A percentile compares a stretch with the other conserved stretches of the same genome.
Conservation (phyloP, 805 yeast species). For the Candida easanensis region DNA sequence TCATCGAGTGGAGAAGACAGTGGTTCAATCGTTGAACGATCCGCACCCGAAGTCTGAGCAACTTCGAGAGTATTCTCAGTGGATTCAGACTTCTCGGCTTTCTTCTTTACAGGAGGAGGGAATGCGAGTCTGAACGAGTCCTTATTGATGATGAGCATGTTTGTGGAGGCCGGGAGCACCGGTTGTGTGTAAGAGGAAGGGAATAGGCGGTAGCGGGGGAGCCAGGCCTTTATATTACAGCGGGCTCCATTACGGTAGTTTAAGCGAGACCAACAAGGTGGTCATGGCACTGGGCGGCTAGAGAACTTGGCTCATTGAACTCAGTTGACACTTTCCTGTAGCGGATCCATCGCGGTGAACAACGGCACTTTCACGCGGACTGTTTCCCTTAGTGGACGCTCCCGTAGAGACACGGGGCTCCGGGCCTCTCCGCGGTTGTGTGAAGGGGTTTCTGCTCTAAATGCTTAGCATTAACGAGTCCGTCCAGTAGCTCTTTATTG, state of each 20-base stretch:
- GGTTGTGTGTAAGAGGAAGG: not conserved
- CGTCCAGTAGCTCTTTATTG: too few relatives aligned
- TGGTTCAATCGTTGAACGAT: not conserved
- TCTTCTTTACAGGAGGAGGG: conserved; percentile 6
- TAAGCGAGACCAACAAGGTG: too few relatives aligned
- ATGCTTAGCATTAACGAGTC: conserved; percentile 83
- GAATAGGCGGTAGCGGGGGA: not conserved
- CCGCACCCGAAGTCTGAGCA: conserved; percentile 2
- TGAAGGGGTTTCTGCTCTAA: conserved; percentile 77
- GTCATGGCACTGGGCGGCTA: too few relatives aligned
- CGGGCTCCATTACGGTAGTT: too few relatives aligned
- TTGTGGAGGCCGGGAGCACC: too few relatives aligned
- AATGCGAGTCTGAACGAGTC: conserved; percentile 6
- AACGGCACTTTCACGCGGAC: conserved; percentile 13
- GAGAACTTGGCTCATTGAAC: too few relatives aligned
- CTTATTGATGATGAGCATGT: conserved; percentile 5
- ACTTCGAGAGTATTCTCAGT: conserved; percentile 10
- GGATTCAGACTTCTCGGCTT: not conserved
- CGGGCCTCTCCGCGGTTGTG: conserved; percentile 82
- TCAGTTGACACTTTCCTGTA: conserved; percentile 3
- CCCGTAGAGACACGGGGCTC: conserved; percentile 26
- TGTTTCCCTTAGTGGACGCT: conserved; percentile 15
- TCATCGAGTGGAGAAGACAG: not conserved
- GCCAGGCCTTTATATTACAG: not conserved
- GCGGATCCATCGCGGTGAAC: not conserved